phyloP scores from a whole-genome alignment of 2,329 filamentous ascomycete genomes.

The Metarhizium robertsii region DNA sequence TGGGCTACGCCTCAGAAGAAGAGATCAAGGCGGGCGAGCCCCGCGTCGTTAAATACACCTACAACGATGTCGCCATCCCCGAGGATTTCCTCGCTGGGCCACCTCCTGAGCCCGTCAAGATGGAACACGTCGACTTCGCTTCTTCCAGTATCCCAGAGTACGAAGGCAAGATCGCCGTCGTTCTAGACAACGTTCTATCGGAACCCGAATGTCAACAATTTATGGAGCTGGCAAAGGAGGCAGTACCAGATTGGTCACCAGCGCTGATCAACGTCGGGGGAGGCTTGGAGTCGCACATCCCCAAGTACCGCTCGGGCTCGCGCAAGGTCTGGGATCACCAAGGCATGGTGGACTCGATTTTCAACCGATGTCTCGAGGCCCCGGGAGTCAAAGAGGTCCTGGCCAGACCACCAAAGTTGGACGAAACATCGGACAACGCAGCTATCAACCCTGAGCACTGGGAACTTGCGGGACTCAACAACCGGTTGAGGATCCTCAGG shows the following conservation, averaged over 20 bases:
- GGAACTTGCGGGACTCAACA: slow-evolving; percentile 50
- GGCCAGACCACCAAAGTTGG: too few species aligned
- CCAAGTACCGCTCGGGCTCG: slow-evolving; percentile 53
- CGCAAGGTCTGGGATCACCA: slow-evolving; percentile 66
- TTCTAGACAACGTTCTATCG: slow-evolving; percentile 51
- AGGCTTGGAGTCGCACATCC: slow-evolving; percentile 44
- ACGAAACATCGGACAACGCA: too few species aligned
- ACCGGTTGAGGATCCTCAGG: slow-evolving; percentile 65
- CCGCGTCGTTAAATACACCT: too few species aligned
- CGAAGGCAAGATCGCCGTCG: slow-evolving; percentile 40
- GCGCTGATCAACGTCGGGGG: slow-evolving; percentile 60
- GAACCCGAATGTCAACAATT: slow-evolving; percentile 50
- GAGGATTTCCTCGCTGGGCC: slow-evolving; percentile 30
- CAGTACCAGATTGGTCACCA: slow-evolving; percentile 46
- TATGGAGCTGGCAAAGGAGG: slow-evolving; percentile 37
- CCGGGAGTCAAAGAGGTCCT: slow-evolving; percentile 33
- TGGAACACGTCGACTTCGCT: slow-evolving; percentile 40
- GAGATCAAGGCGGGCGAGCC: too few species aligned
- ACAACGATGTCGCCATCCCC: too few species aligned
- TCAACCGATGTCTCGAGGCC: slow-evolving; percentile 43
- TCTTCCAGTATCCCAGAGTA: slow-evolving; percentile 41
- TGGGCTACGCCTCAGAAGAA: too few species aligned
- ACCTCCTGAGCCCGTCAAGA: slow-evolving; percentile 29
- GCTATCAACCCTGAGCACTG: slow-evolving; percentile 21
- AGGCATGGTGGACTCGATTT: slow-evolving; percentile 52